phyloP scores from a whole-genome alignment of 176 grass and related monocot genomes.

The Ensete ventricosum region DNA sequence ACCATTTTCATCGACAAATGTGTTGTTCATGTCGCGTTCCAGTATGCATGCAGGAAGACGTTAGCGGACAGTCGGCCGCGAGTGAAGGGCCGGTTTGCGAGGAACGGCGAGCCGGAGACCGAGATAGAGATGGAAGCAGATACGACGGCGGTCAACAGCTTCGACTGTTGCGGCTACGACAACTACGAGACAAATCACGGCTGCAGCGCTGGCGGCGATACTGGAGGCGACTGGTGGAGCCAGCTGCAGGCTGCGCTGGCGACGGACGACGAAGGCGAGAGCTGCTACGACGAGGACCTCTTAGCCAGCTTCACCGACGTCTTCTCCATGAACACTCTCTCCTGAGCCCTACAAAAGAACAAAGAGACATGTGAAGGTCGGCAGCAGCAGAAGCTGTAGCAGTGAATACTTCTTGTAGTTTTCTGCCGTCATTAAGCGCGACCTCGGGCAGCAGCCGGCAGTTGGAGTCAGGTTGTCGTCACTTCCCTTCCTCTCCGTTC shows the following conservation, averaged over 20 bases:
- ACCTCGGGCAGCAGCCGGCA: not conserved
- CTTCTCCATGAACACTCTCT: slow-evolving; percentile 22
- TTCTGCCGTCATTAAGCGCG: not conserved
- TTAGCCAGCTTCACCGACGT: slow-evolving; percentile 61
- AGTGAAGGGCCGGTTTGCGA: slow-evolving; percentile 73
- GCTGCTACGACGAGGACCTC: slow-evolving; percentile 31
- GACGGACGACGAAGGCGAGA: slow-evolving; percentile 9
- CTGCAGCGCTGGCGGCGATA: slow-evolving; percentile 9
- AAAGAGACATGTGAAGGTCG: not conserved
- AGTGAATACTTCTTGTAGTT: not conserved
- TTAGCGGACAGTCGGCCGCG: slow-evolving; percentile 78
- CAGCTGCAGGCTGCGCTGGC: slow-evolving; percentile 6
- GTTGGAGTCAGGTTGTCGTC: no score
- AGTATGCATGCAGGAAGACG: slow-evolving; percentile 98
- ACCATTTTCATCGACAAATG: not conserved
- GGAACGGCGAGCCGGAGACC: slow-evolving; percentile 45
- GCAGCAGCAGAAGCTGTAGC: not conserved
- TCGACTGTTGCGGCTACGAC: slow-evolving; percentile 11
- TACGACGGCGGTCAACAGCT: not conserved
- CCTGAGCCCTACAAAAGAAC: not conserved
- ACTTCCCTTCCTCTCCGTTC: not conserved
- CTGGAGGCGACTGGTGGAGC: slow-evolving; percentile 10
- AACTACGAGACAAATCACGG: not conserved
- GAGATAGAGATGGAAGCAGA: slow-evolving; percentile 10
- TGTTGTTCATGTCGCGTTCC: not conserved